Conservation (phyloP, 2,329 filamentous ascomycete species). For the Ophiognomonia clavigignenti-juglandacearum region DNA sequence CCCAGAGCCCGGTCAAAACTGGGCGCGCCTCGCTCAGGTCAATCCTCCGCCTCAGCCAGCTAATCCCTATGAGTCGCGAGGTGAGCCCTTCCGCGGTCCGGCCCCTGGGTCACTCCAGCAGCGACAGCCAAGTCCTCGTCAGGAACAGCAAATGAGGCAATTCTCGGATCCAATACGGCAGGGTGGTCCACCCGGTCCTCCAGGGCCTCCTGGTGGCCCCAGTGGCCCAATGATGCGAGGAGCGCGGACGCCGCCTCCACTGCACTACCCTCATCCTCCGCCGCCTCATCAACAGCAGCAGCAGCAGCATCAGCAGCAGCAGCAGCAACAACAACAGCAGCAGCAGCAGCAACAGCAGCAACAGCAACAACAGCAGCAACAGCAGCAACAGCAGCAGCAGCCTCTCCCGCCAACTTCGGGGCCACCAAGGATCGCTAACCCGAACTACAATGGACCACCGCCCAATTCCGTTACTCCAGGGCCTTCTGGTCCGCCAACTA, state of each 20-base stretch:
- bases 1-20: conserved; percentile 53
- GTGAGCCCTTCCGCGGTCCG: conserved; percentile 65
- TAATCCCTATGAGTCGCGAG: conserved; percentile 74
- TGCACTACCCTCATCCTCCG: conserved; percentile 48
- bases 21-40: conserved; percentile 70
- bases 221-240: conserved; percentile 14
- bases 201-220: conserved; percentile 38
- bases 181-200: conserved; percentile 35
- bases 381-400: conserved; percentile 33
- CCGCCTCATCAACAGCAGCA: conserved; percentile 36
- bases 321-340: conserved; percentile 28
- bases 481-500: conserved; percentile 29
- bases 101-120: conserved; percentile 48
- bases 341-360: conserved; percentile 49
- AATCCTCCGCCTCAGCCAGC: conserved; percentile 69
- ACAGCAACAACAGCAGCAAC: conserved; percentile 43
- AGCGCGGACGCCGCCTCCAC: conserved; percentile 37
- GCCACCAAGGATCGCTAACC: conserved; percentile 53
- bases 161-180: conserved; percentile 63
- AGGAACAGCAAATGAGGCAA: conserved; percentile 63
- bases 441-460: conserved; percentile 53
- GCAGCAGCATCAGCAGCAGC: conserved; percentile 33
- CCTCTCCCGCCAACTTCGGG: conserved; percentile 31
- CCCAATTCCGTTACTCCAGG: conserved; percentile 32
- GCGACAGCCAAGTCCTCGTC: conserved; percentile 71